These are phyloP conservation scores for Phytophthora pistaciae DNA, from an alignment of 352 stramenopile genomes.

Conservation along the genomic window DNA sequence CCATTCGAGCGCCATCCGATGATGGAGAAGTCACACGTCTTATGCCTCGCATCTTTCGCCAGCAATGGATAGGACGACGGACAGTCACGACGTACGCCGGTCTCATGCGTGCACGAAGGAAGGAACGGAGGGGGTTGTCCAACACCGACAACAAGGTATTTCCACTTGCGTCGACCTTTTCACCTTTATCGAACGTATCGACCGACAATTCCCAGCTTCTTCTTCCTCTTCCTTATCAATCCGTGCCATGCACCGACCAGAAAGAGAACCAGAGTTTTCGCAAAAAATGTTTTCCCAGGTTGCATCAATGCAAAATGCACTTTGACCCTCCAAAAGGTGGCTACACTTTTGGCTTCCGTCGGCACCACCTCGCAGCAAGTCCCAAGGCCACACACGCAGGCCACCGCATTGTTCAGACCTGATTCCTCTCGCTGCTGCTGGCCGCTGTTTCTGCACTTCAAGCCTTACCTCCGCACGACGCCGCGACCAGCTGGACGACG, in stretches of 20 bases:
- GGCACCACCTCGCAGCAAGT: background rate
- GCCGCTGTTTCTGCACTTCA: conserved; percentile 15
- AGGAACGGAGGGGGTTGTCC: too few relatives aligned
- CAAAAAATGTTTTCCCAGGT: background rate
- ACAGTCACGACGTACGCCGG: background rate
- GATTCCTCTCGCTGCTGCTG: background rate
- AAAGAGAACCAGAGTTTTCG: too few relatives aligned
- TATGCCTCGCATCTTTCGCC: conserved; percentile 2
- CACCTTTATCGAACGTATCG: too few relatives aligned
- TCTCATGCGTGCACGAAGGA: background rate
- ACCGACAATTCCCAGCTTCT: too few relatives aligned
- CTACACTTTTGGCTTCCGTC: background rate
- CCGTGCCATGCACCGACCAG: background rate
- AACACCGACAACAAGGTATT: too few relatives aligned
- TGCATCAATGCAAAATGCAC: too few relatives aligned
- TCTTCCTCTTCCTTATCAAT: too few relatives aligned
- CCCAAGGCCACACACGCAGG: background rate
- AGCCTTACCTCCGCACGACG: conserved; percentile 14
- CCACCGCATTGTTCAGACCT: background rate
- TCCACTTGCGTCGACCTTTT: too few relatives aligned
- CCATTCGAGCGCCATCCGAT: background rate
- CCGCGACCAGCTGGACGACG: conserved; percentile 15
- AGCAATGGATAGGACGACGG: conserved; percentile 22
- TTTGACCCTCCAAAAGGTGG: background rate
- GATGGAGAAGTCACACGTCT: background rate